Evolutionary conservation across 139 green algal species (phyloP).

Genomic region (Picochlorum sp.): DNA sequence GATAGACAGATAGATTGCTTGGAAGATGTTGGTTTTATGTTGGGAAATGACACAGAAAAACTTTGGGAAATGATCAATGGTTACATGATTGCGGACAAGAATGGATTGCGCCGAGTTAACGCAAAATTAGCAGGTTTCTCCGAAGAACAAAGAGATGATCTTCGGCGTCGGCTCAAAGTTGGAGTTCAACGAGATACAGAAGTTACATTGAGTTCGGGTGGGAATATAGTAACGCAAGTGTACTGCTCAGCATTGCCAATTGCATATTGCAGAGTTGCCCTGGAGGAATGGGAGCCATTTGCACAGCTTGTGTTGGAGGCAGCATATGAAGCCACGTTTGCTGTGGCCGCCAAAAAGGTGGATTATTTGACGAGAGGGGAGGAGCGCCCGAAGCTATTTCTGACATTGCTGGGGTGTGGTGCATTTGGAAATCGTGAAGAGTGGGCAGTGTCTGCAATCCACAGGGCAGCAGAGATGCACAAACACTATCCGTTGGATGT

Average conservation of each 20-base stretch:
- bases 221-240: neutral
- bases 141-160: neutral
- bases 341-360: neutral
- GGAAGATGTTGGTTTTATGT: neutral
- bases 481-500: neutral
- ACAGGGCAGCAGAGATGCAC: constrained; percentile 1
- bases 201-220: neutral
- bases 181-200: constrained; percentile 1
- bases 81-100: neutral
- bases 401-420: constrained; percentile 1
- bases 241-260: constrained; percentile 15
- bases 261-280: neutral
- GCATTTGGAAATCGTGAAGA: constrained; percentile 1
- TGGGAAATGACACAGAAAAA: neutral
- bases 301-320: neutral
- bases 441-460: neutral
- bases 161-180: neutral
- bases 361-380: neutral
- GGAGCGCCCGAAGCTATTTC: neutral
- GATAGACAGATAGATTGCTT: constrained; percentile 7
- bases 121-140: neutral
- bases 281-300: constrained; percentile 1
- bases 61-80: neutral
- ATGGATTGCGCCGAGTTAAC: neutral
- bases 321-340: constrained; percentile 1